Evolutionary conservation across 208 protist species (phyloP), one percentile per base, ranked within the genome.

Genomic region (Phytomonas sp.): DNA sequence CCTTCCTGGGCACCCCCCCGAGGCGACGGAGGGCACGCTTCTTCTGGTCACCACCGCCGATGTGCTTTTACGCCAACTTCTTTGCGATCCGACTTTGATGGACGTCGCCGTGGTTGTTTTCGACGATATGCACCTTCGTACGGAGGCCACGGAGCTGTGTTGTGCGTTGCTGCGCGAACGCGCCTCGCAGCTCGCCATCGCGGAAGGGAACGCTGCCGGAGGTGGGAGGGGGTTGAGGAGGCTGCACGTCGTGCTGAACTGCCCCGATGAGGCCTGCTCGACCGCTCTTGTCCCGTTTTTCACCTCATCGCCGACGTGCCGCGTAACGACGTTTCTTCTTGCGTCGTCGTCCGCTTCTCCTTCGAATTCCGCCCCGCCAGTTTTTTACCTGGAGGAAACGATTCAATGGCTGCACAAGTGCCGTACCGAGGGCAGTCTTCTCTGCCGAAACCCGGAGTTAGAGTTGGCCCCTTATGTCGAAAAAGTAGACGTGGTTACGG

Each of bases 1-100:
- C 62, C 67, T 87, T 29, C 76, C 82, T 19, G 67, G 31, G 26
- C 67, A 72, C 1, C 71, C 76, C 34, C 74, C 79, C 63, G 87
- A 87, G 31, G 83, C 83, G 7, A 76, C 63, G 29, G 69, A 80
- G 40, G 82, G 82, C 66, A 91, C 85, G 5, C 63, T 70, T 19
- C 82, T 93, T 70, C 73, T 90, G 12, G 88, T 96, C 1, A 93
- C 87, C 2, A 94, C 89, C 30, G 78, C 88, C 0, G 87, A 93
- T 37, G 87, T 94, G 79, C 74, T 96, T 42, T 60, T 92, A 59
- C 84, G 87, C 7, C 88, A 93, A 77, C 82, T 96, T 29, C 67
- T 91, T 6, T 91, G 85, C 65, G 91, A 96, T 67, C 87, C 91
- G 8, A 65, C 81, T n/a, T 70, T 96, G 29, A 60, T 89, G 31